Conservation (phyloP, 2,329 filamentous ascomycete genomes). For the Venturia oleaginea region DNA sequence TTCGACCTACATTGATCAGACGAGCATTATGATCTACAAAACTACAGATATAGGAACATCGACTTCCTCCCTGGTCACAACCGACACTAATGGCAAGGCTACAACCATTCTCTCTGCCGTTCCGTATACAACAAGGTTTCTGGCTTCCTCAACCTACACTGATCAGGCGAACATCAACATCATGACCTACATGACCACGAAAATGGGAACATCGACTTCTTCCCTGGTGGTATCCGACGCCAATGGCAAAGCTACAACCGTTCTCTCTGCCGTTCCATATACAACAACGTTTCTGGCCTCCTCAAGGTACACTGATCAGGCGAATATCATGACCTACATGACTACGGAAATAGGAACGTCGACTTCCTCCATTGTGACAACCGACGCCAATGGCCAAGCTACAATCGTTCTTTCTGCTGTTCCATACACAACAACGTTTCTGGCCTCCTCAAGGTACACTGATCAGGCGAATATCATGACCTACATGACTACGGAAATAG, state of each 20-base stretch:
- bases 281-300: background rate
- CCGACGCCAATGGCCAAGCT: background rate
- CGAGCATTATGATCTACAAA: background rate
- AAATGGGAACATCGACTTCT: background rate
- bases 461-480: no score
- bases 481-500: no score
- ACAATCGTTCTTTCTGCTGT: background rate
- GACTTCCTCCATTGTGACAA: background rate
- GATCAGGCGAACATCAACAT: background rate
- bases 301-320: background rate
- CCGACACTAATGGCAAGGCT: slow-evolving; percentile 3
- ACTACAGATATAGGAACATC: background rate
- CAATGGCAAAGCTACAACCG: slow-evolving; percentile 3
- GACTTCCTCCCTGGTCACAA: background rate
- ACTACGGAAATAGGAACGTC: background rate
- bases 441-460: no score
- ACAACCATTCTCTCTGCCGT: background rate
- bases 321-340: background rate
- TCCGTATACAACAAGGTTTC: background rate
- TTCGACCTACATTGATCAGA: background rate
- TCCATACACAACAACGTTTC: no score
- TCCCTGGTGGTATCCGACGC: background rate
- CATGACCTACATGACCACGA: background rate
- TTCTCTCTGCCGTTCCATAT: background rate
- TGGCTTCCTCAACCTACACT: background rate